Conservation (phyloP, 768 basidiomycete genomes). For the Kwoniella sp. region DNA sequence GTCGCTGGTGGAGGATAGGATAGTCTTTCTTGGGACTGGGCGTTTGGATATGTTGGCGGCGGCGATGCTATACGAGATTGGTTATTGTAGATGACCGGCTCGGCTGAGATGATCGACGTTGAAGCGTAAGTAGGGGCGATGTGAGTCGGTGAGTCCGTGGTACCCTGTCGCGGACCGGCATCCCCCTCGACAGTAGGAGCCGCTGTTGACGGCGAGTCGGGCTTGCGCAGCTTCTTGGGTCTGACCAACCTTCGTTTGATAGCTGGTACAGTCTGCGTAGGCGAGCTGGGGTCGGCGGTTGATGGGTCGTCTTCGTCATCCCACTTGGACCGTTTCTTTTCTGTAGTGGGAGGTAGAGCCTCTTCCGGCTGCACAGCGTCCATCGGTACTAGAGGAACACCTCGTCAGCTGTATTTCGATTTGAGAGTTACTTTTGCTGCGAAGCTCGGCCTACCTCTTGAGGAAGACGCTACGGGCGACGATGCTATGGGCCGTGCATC, state of each 20-base stretch:
- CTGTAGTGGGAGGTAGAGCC: not conserved
- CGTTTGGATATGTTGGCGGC: too few species aligned
- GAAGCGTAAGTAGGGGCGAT: not conserved
- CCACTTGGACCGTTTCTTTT: conserved; percentile 28
- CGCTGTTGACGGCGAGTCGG: conserved; percentile 16
- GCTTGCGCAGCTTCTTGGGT: conserved; percentile 38
- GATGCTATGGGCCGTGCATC: too few species aligned
- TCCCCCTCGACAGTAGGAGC: not conserved
- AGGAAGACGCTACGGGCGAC: conserved; percentile 16
- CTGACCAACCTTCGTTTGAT: conserved; percentile 40
- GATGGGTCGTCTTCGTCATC: conserved; percentile 14
- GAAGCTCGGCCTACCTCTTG: conserved; percentile 5
- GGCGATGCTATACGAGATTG: not conserved
- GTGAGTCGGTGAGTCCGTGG: not conserved
- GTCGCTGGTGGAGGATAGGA: not conserved
- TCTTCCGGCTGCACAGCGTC: not conserved
- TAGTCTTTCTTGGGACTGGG: too few species aligned
- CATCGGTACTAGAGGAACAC: not conserved
- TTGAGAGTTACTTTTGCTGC: not conserved
- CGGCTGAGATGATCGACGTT: not conserved
- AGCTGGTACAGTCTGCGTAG: conserved; percentile 10
- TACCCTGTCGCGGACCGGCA: too few species aligned
- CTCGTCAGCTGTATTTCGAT: too few species aligned
- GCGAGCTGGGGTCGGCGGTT: not conserved
- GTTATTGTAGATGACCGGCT: not conserved